Base-by-base conservation (phyloP, 1,284 basidiomycete species). In the Marasmius sp. region DNA sequence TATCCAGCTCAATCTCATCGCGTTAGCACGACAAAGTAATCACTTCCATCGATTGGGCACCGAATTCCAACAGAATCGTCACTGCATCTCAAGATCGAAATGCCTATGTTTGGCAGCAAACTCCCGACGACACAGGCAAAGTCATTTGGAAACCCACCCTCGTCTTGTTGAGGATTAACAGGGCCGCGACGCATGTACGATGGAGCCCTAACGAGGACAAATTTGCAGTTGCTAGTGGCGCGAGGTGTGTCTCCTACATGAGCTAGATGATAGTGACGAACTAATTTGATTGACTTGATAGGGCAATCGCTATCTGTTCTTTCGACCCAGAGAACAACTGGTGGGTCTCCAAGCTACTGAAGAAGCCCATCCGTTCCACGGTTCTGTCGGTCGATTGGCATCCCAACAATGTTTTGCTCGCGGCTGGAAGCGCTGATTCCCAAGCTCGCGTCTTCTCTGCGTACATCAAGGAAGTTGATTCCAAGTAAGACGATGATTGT, bases 171-270 rank as follows among this genome's bases (percentile, higher is more conserved):
- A 86, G 97, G 60, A 89, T 99, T 80, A 99, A 98, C 75, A 84
- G 97, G 48, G 95, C 97, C 1, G 97, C 97, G 1, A 99, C 97
- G 0, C 89, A 88, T 70, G 97, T 98, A 48, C 86, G 93, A 66
- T 99, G 97, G 97, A 94, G 92, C 73, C 97, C 97, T 1, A 89
- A 92, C 70, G 97, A 99, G 77, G 94, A 98, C 78, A 99, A 99
- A 77, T 99, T 99, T 74, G 97, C 97, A 3, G 97, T 99, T 33
- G 97, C 95, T 3, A 95, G 92, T 64, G 97, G 97, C 66, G 96
- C 97, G 7, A 85, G 93, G 92, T 93, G 67, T 50, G 85, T 65
- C 9, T 14, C 37, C n/a, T 27, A 10, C 48, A 43, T 50, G 50
- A 27, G 37, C 48, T 18, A n/a, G 14, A 12, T 14, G 36, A 41